Conservation (phyloP, 805 yeast species). For the Priceomyces medius region DNA sequence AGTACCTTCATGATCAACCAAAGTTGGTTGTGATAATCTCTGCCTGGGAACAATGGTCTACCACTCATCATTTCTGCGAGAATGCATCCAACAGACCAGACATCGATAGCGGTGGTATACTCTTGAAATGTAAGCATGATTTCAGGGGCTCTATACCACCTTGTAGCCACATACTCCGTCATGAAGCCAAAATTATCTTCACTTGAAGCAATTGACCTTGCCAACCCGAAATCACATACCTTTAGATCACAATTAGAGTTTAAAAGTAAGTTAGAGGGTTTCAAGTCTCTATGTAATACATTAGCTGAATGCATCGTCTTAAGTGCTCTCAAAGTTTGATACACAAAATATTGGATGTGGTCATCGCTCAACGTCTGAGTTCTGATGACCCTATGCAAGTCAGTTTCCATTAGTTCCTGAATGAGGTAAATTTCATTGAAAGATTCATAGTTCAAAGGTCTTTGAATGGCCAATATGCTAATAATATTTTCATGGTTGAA, state of each 20-base stretch:
- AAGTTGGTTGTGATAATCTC: conserved; percentile 89
- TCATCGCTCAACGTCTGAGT: conserved; percentile 85
- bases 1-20: conserved; percentile 79
- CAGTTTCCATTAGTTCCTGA: conserved; percentile 88
- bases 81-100: conserved; percentile 97
- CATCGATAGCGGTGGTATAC: conserved; percentile 92
- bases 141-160: conserved; percentile 98
- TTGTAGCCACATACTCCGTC: conserved; percentile 97
- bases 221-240: conserved; percentile 92
- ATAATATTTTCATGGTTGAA: conserved; percentile 94
- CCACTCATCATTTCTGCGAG: conserved; percentile 87
- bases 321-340: conserved; percentile 86
- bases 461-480: conserved; percentile 82
- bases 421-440: conserved; percentile 87
- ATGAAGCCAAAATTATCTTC: conserved; percentile 74
- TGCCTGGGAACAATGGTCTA: conserved; percentile 88
- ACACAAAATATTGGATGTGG: conserved; percentile 89
- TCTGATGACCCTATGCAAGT: conserved; percentile 74
- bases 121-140: conserved; percentile 93
- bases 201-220: conserved; percentile 60
- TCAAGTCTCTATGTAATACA: conserved; percentile 88
- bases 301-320: conserved; percentile 93
- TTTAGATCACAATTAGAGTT: conserved; percentile 93
- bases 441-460: conserved; percentile 70
- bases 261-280: conserved; percentile 82